Base-by-base conservation (phyloP, 2,329 filamentous ascomycete genomes). In the Daldinia sp. region DNA sequence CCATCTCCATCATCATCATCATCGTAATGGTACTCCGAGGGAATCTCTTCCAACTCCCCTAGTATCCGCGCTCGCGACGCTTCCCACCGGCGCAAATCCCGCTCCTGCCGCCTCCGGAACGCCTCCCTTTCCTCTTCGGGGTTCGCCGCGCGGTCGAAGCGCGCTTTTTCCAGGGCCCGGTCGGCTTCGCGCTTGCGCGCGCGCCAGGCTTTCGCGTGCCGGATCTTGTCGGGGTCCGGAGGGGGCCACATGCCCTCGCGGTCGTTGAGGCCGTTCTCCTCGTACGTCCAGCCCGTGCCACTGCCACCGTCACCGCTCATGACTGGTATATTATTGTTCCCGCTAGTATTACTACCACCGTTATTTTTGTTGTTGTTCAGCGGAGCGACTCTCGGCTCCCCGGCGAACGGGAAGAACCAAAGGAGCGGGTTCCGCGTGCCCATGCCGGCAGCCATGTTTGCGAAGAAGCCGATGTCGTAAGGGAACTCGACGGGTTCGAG, bases 211-310 rank as follows among this genome's bases (percentile, higher is more conserved):
- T 79, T 12, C 37, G 79, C 79, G 51, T 82, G 80, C 0, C 86
- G 82, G 68, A 86, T 77, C 78, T 88, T 90, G 30, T 90, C 88
- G 20, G 89, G 89, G 78, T 91, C 87, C 0, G 81, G 79, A 0
- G 89, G 89, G 26, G 89, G 89, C 89, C 89, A 92, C 76, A 87
- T 83, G 59, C 84, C 85, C 44, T 82, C 78, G 60, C 79, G 79
- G 71, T 89, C 86, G 79, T 96, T 93, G 78, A 94, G 92, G 1
- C 89, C 92, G 79, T 96, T 96, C 71, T 91, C 90, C 69, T 90
- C 87, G 81, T 90, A 94, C 5, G 80, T 78, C 89, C 91, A 87
- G 65, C 88, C 86, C 0, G 74, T 67, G 35, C 37, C 48, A 89
- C 91, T 87, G 65, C 88, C 86, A 0, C 74, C 67, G 35, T n/a